These are phyloP conservation scores for Neurospora intermedia DNA, from an alignment of 495 filamentous ascomycete genomes.

Conservation along the genomic window DNA sequence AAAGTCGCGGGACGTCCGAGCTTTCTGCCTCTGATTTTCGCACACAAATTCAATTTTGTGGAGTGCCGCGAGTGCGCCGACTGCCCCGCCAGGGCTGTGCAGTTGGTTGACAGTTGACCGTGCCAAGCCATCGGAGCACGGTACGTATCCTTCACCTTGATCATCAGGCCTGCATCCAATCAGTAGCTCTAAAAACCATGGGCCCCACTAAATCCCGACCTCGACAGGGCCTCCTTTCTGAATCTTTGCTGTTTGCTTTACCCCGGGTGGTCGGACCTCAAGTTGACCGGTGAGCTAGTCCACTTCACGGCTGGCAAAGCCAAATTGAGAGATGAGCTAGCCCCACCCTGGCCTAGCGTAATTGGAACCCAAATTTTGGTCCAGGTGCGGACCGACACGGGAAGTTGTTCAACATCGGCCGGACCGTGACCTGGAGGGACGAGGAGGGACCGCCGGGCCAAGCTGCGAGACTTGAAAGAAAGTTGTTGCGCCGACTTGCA, in stretches of 20 bases:
- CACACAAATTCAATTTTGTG: constrained; percentile 29
- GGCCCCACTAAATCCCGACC: background rate
- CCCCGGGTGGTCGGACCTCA: constrained; percentile 1
- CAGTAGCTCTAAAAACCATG: background rate
- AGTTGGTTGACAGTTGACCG: constrained; percentile 2
- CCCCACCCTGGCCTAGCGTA: constrained; percentile 3
- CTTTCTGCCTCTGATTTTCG: constrained; percentile 19
- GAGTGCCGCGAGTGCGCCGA: constrained; percentile 10
- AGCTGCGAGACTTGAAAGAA: constrained; percentile 5
- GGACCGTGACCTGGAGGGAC: constrained; percentile 8
- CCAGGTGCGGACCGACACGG: constrained; percentile 5
- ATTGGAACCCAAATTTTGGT: constrained; percentile 21
- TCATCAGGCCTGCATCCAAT: background rate
- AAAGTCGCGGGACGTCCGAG: constrained; percentile 2
- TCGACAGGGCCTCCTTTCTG: background rate
- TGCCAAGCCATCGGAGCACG: background rate
- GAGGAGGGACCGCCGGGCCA: constrained; percentile 8
- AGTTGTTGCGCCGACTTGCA: background rate
- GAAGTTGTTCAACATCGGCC: constrained; percentile 15
- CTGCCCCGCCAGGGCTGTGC: constrained; percentile 29
- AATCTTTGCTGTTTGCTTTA: background rate
- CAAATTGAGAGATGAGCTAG: background rate
- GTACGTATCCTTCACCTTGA: background rate
- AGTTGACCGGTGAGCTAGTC: constrained; percentile 6
- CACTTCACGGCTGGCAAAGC: too few species aligned